These are phyloP conservation scores for Dryas integrifolia DNA, from an alignment of 331 rosid genomes.

Conservation along the genomic window DNA sequence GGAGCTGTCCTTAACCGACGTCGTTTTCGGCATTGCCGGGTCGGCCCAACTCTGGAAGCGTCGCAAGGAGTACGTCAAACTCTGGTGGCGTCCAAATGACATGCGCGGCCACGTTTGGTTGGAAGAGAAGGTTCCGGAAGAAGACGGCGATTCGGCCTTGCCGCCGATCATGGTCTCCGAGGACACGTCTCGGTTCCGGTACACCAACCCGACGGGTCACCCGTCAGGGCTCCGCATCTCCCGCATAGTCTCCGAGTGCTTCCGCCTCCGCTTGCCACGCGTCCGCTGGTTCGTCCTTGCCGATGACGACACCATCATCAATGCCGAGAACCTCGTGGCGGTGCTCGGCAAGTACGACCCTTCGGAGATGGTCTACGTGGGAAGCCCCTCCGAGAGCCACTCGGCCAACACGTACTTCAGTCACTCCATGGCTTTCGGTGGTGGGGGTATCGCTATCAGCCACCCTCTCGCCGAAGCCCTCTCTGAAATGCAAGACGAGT, in stretches of 20 bases:
- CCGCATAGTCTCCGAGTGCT: conserved; percentile 61
- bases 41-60: conserved; percentile 66
- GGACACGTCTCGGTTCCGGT: conserved; percentile 64
- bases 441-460: conserved; percentile 70
- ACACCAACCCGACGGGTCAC: conserved; percentile 70
- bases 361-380: conserved; percentile 75
- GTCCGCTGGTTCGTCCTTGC: conserved; percentile 66
- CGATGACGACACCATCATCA: conserved; percentile 75
- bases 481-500: conserved; percentile 56
- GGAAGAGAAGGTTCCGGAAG: conserved; percentile 52
- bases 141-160: conserved; percentile 41
- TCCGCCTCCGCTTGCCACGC: conserved; percentile 46
- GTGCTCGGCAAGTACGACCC: conserved; percentile 68
- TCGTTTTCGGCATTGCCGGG: conserved; percentile 73
- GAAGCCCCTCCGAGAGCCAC: conserved; percentile 77
- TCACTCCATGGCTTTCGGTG: conserved; percentile 78
- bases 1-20: conserved; percentile 48
- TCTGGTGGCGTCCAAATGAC: conserved; percentile 68
- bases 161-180: conserved; percentile 64
- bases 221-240: conserved; percentile 77
- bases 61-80: conserved; percentile 58
- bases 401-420: conserved; percentile 73
- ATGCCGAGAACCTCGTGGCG: conserved; percentile 59
- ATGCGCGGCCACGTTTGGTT: conserved; percentile 84
- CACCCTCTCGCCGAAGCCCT: conserved; percentile 60